These are phyloP conservation scores for Neurospora sp. DNA, from an alignment of 495 filamentous ascomycete species.

Conservation along the genomic window DNA sequence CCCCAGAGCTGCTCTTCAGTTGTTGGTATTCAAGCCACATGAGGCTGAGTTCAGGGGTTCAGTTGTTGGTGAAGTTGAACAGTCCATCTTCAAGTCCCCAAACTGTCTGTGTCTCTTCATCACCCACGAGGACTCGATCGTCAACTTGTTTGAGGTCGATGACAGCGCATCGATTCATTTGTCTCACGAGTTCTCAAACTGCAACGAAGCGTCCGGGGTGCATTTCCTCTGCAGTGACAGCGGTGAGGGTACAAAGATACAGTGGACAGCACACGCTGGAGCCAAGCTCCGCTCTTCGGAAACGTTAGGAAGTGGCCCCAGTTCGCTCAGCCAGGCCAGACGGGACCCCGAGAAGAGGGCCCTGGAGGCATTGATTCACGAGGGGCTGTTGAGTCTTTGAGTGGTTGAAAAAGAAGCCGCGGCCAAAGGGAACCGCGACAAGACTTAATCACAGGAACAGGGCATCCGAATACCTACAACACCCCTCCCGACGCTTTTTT, in stretches of 20 bases:
- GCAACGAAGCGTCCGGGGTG: not conserved
- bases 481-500: conserved; percentile 8
- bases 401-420: conserved; percentile 2
- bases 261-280: not conserved
- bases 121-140: not conserved
- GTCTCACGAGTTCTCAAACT: not conserved
- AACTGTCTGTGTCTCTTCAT: not conserved
- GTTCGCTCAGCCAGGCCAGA: not conserved
- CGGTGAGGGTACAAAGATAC: not conserved
- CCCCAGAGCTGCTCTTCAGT: not conserved
- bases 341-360: not conserved
- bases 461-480: conserved; percentile 9
- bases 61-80: too few relatives aligned
- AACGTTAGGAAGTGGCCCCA: not conserved
- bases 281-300: not conserved
- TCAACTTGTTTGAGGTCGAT: not conserved
- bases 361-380: not conserved
- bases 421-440: conserved; percentile 6
- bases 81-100: not conserved
- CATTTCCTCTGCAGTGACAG: not conserved
- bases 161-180: not conserved
- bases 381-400: not conserved
- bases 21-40: not conserved
- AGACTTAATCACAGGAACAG: not conserved
- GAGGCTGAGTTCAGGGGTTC: not conserved